Base-by-base conservation (phyloP, 2,329 filamentous ascomycete species). In the Fusarium setosum region DNA sequence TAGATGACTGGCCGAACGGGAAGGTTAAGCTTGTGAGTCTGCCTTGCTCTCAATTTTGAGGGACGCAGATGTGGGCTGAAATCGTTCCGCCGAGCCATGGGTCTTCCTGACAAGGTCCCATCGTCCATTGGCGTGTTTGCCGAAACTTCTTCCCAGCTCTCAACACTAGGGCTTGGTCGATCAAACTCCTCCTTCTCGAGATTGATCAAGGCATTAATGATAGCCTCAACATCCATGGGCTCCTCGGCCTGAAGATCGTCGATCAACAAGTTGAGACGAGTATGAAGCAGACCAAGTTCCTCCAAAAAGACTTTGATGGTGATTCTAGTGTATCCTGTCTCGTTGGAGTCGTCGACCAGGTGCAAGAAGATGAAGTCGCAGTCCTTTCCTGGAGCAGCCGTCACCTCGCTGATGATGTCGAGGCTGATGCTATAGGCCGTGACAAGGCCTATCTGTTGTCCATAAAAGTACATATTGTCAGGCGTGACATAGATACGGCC, bases 271-370 rank as follows among this genome's bases (percentile, higher is more conserved):
- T 97, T 96, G 15, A 99, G 82, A 17, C 96, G 89, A 44, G 90
- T 86, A 73, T 97, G 92, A 6, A 99, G 84, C 6, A 98, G 84
- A 63, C 88, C 87, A 40, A 97, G 83, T 21, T 96, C 92, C 70
- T 98, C 95, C 21, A 99, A 82, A 81, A 97, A 99, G 0, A 93
- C 92, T 80, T 97, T 98, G 74, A 99, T 88, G 0, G 92, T 95
- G 59, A 98, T 87, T 51, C 93, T 86, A 4, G 90, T 89, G 45
- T 90, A 90, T 12, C 86, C 89, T 40, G 85, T 87, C 58, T 88
- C 86, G 54, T 86, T 86, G 40, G 82, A 82, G 47, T 90, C 85
- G 71, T 91, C 89, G 52, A 82, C 81, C 5, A 89, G 84, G 73
- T 97, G 94, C 35, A 99, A 79, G 75, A 94, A 97, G 26, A 98